Conservation (phyloP, 2,329 filamentous ascomycete genomes). For the Arthroderma uncinatum region DNA sequence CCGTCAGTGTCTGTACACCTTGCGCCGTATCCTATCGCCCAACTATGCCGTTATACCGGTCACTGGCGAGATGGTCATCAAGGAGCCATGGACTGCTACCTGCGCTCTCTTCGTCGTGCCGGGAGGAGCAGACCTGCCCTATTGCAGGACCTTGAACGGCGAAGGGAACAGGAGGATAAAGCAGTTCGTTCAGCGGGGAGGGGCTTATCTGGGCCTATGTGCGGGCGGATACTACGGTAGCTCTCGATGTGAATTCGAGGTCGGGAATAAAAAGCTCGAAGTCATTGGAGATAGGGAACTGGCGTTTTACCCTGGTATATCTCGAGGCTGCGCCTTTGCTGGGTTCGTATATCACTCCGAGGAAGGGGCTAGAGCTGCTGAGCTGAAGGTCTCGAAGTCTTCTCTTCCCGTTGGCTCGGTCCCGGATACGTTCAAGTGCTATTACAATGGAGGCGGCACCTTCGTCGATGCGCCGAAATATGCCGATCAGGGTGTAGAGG, state of each 20-base stretch:
- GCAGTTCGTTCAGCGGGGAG: slow-evolving; percentile 76
- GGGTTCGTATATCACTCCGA: slow-evolving; percentile 90
- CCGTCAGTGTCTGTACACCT: slow-evolving; percentile 73
- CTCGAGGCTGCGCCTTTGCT: slow-evolving; percentile 73
- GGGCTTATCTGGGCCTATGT: slow-evolving; percentile 80
- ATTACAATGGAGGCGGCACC: slow-evolving; percentile 90
- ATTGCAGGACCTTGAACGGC: slow-evolving; percentile 79
- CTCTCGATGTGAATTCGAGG: slow-evolving; percentile 77
- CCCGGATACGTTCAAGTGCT: slow-evolving; percentile 57
- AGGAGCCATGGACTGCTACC: slow-evolving; percentile 80
- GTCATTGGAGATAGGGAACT: slow-evolving; percentile 79
- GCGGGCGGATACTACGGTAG: slow-evolving; percentile 89
- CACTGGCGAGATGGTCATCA: slow-evolving; percentile 63
- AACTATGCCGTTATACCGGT: slow-evolving; percentile 90
- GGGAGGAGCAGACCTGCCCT: slow-evolving; percentile 86
- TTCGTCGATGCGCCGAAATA: slow-evolving; percentile 68
- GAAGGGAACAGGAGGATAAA: slow-evolving; percentile 72
- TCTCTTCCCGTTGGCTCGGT: slow-evolving; percentile 45
- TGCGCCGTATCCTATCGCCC: slow-evolving; percentile 74
- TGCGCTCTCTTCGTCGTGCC: slow-evolving; percentile 87
- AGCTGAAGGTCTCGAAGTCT: slow-evolving; percentile 52
- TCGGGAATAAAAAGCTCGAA: slow-evolving; percentile 67
- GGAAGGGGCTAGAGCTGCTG: slow-evolving; percentile 62
- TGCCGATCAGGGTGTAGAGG: slow-evolving; percentile 56
- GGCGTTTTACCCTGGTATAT: slow-evolving; percentile 75